These are phyloP conservation scores for Mycena rebaudengoi DNA, from an alignment of 768 basidiomycete genomes.

Conservation along the genomic window DNA sequence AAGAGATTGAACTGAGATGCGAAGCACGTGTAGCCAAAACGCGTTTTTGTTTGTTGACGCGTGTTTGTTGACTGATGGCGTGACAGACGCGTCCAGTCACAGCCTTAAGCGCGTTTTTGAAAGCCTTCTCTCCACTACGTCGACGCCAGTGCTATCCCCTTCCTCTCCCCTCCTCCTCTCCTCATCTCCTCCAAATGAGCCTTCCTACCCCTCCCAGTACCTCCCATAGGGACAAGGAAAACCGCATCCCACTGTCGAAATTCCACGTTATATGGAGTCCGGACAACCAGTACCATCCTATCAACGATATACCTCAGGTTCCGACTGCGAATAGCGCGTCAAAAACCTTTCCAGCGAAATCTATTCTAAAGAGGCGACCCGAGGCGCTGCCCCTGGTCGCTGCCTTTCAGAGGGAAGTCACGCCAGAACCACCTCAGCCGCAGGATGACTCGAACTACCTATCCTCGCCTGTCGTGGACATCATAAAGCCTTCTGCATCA, in stretches of 20 bases:
- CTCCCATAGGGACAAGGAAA: constrained; percentile 46
- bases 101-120: too few species aligned
- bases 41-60: too few species aligned
- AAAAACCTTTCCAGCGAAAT: constrained; percentile 59
- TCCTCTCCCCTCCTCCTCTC: background rate
- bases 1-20: too few species aligned
- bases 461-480: constrained; percentile 66
- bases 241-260: constrained; percentile 40
- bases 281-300: constrained; percentile 55
- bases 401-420: constrained; percentile 62
- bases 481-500: constrained; percentile 58
- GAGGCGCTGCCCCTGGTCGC: constrained; percentile 49
- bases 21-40: too few species aligned
- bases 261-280: constrained; percentile 59
- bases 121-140: too few species aligned
- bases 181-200: constrained; percentile 4
- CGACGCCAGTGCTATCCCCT: constrained; percentile 7
- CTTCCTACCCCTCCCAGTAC: constrained; percentile 31
- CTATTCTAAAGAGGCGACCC: constrained; percentile 73
- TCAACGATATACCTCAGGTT: constrained; percentile 43
- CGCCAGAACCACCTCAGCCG: constrained; percentile 81
- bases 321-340: constrained; percentile 42
- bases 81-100: constrained; percentile 3
- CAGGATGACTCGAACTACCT: constrained; percentile 71
- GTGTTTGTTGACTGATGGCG: too few species aligned